Evolutionary conservation across 2,329 filamentous ascomycete species (phyloP).

Genomic region (Sclerotinia minor): DNA sequence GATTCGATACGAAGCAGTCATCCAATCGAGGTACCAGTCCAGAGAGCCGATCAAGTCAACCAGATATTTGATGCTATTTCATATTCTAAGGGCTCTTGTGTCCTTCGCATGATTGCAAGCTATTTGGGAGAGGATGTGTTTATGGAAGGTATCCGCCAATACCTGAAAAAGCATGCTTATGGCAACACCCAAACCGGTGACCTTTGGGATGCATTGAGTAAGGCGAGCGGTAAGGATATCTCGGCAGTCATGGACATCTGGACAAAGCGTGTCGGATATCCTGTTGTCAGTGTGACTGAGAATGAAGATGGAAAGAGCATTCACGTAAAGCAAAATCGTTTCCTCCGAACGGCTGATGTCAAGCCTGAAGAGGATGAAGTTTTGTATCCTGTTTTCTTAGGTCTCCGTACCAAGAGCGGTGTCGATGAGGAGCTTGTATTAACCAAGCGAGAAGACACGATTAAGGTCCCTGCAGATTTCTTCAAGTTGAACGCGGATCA

Average conservation of each 20-base stretch:
- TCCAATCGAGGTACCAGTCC: conserved; percentile 93
- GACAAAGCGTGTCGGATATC: conserved; percentile 95
- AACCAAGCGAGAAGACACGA: conserved; percentile 67
- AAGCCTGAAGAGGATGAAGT: conserved; percentile 90
- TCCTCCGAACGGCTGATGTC: conserved; percentile 87
- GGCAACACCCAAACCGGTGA: conserved; percentile 91
- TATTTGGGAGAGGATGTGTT: conserved; percentile 91
- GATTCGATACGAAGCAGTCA: conserved; percentile 94
- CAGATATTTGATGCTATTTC: conserved; percentile 98
- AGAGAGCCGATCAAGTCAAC: conserved; percentile 93
- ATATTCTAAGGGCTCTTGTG: conserved; percentile 94
- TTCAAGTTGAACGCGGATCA: conserved; percentile 97
- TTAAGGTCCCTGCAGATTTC: conserved; percentile 81
- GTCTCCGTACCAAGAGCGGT: conserved; percentile 79
- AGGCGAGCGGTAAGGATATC: conserved; percentile 89
- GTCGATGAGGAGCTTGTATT: conserved; percentile 76
- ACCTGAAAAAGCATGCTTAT: conserved; percentile 96
- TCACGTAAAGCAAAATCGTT: conserved; percentile 90
- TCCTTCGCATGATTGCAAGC: conserved; percentile 95
- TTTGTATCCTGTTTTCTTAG: conserved; percentile 86
- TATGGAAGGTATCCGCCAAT: conserved; percentile 85
- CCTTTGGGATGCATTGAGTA: conserved; percentile 82
- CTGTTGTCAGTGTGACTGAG: conserved; percentile 84
- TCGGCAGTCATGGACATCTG: conserved; percentile 90
- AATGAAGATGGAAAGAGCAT: conserved; percentile 70